Base-by-base conservation (phyloP, 1,139 yeast genomes). In the Hemisphaericaspora lyxosophila region DNA sequence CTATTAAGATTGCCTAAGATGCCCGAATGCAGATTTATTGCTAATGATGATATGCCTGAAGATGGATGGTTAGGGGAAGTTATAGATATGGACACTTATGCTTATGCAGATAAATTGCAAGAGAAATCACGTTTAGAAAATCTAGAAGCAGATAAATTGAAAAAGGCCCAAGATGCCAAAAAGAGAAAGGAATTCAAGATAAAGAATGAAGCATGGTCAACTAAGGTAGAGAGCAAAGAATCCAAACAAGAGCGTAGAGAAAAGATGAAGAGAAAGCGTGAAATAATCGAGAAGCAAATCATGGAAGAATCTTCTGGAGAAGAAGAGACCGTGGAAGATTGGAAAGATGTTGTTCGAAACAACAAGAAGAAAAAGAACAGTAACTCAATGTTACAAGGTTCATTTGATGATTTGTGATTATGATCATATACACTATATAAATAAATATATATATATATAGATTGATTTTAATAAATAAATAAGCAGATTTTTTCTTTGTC, bases 131-230 rank as follows among this genome's bases (percentile, higher is more conserved):
- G 97, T 47, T 42, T 80, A 23, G 80, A 73, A 25, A 85, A 77
- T 43, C 52, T 85, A 44, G 76, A 73, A 46, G 70, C 71, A 1
- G 73, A 67, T 8, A 65, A 69, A 48, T 60, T 60, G 16, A 59
- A 63, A 41, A 76, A 67, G 40, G 70, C 73, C 41, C 63, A 62
- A 31, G 73, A 73, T 48, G 68, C 78, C 19, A 76, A 76, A 51
- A 54, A 57, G 29, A 71, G 80, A 36, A 75, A 75, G 49, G 74
- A 70, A 43, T 58, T 68, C 41, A 65, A 64, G 41, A 60, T 58
- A n/a, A 78, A 76, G 49, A 83, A 85, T 47, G 73, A 76, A 43
- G 78, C 97, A 0, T 90, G 97, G 97, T 85, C 96, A 4, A 74
- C 74, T 25, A 85, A 85, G 52, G 55, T 63, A 0, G 84, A 78